Base-by-base conservation (phyloP, 352 stramenopile species). In the Plasmopara viticola region DNA sequence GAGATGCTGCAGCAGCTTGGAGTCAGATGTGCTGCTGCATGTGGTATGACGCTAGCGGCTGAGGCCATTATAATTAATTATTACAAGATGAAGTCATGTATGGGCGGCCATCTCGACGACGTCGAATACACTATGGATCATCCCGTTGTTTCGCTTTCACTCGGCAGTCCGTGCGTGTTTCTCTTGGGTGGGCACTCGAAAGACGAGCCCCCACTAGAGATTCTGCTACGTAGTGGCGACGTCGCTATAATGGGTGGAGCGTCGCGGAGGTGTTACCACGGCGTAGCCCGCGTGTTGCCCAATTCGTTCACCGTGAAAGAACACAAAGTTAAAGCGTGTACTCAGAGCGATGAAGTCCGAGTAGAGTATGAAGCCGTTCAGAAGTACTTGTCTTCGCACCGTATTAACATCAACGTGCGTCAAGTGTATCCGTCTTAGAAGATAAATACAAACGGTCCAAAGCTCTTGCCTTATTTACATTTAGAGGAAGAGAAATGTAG, bases 51-150 rank as follows among this genome's bases (percentile, higher is more conserved):
- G 28, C 56, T 92, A 17, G 20, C 44, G 6, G 64, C 79, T 15
- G 79, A 92, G 38, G 82, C 82, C 4, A 78, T 89, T 48, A 87
- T 92, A 20, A 77, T 92, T 14, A 92, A 92, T 52, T 92, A 84
- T 58, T 92, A 92, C 64, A 87, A 86, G 58, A 72, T 62, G 28
- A 82, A 53, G 49, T 90, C 82, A 44, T 72, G 68, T 5, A 92
- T 92, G 82, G 82, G 82, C 35, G 82, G 82, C 35, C 82, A 92
- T 56, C 73, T 88, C 55, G 82, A 92, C 58, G 76, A 92, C 64
- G 79, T 90, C 47, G 82, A 93, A 59, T 71, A 80, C 60, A 93
- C 80, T 31, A 88, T 90, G 73, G 78, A 81, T 46, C 72, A 89
- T 51, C 82, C 82, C 5, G 82, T 93, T 13, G 72, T 93, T 17